Base-by-base conservation (phyloP, 495 filamentous ascomycete species). In the Glutinoglossum americanum region DNA sequence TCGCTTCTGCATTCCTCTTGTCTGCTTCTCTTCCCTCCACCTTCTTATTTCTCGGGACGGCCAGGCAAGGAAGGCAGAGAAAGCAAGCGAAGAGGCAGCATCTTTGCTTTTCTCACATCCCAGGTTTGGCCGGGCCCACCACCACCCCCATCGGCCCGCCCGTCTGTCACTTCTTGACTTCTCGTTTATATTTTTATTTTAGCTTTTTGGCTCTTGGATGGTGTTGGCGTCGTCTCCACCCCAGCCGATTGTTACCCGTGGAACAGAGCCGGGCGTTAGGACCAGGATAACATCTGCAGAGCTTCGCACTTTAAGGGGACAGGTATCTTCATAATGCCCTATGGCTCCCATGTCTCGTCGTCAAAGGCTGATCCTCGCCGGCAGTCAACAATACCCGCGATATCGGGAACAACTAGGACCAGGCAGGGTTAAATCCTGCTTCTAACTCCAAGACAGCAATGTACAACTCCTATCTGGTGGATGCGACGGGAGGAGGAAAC, bases 401-500 rank as follows among this genome's bases (percentile, higher is more conserved):
- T 11, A 7, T 41, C 37, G 11, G 32, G 5, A 17, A 7, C 37
- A 15, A 41, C 37, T 13, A 4, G 37, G 37, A 41, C 37, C 5
- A 41, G 15, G 15, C 30, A 9, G 9, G 30, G 9, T 33, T 41
- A 7, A 8, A 11, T 17, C 37, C 13, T 11, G 37, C 15, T 2
- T 17, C 37, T 11, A 41, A 41, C 15, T 41, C 37, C 15, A 41
- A 3, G 15, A 11, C 15, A 41, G 37, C 5, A 45, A 45, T 45
- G 41, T 23, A 45, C 41, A n/a, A 21, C 3, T 23, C 41, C 3
- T 45, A 21, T 45, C 41, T 45, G 17, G 41, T 10, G 17, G 41
- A 23, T 45, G 41, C 41, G 41, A 45, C 41, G 5, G n/a, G 41
- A 0, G 80, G 80, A 32, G 80, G 81, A 55, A 83, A 83, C 64